Conservation (phyloP, 2,329 filamentous ascomycete genomes). For the Fusarium sp. region DNA sequence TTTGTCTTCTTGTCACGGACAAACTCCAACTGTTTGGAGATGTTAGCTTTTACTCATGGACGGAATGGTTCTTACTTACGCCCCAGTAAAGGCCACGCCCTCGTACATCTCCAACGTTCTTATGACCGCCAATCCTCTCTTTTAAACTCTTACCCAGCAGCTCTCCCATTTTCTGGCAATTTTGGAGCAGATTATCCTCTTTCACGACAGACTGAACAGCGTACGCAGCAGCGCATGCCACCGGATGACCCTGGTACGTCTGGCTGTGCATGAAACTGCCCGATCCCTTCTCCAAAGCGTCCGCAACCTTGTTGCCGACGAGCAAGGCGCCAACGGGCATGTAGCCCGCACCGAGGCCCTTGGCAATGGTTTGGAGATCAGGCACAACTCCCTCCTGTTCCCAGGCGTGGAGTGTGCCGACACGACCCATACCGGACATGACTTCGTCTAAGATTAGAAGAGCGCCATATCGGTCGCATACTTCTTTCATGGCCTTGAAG, state of each 20-base stretch:
- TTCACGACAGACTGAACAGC: slow-evolving; percentile 49
- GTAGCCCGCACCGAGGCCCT: slow-evolving; percentile 65
- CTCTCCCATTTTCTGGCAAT: slow-evolving; percentile 15
- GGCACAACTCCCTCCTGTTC: slow-evolving; percentile 67
- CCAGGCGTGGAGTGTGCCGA: slow-evolving; percentile 72
- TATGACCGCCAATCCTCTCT: slow-evolving; percentile 16
- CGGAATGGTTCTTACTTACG: not conserved
- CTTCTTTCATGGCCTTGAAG: slow-evolving; percentile 61
- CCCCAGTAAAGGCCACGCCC: slow-evolving; percentile 39
- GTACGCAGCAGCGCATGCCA: slow-evolving; percentile 54
- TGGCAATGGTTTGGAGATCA: slow-evolving; percentile 75
- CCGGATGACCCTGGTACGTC: slow-evolving; percentile 61
- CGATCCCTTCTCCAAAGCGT: slow-evolving; percentile 21
- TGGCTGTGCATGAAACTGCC: slow-evolving; percentile 67
- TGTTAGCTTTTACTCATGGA: not conserved
- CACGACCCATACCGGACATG: slow-evolving; percentile 76
- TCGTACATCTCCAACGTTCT: slow-evolving; percentile 37
- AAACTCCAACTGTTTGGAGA: slow-evolving; percentile 16
- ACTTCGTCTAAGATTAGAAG: slow-evolving; percentile 71
- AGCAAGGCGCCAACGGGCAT: slow-evolving; percentile 32
- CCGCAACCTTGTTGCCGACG: slow-evolving; percentile 15
- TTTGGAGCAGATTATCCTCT: slow-evolving; percentile 29
- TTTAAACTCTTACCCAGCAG: not conserved
- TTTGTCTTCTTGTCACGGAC: slow-evolving; percentile 21
- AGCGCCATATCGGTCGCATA: slow-evolving; percentile 68